Conservation (phyloP, 1,284 basidiomycete genomes). For the Boletus hoseneyae region DNA sequence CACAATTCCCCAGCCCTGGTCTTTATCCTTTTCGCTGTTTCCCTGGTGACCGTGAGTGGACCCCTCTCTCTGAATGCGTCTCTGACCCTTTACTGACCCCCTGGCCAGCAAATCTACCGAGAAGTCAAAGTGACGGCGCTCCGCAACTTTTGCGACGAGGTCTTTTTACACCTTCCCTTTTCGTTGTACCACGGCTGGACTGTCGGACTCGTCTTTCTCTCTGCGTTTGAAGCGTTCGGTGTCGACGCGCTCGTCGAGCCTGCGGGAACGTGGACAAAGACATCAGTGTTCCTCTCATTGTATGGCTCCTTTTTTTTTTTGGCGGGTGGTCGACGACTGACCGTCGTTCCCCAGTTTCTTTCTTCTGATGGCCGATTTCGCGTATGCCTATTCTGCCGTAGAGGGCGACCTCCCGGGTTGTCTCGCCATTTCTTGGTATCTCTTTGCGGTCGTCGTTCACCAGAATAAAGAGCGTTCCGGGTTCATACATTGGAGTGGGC, state of each 20-base stretch:
- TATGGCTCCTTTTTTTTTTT: constrained; percentile 30
- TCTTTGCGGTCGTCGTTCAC: constrained; percentile 84
- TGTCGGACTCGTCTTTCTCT: constrained; percentile 83
- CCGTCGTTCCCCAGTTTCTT: constrained; percentile 56
- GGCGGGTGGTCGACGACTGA: not conserved
- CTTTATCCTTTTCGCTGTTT: constrained; percentile 79
- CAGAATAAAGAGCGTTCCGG: constrained; percentile 46
- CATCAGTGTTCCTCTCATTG: constrained; percentile 85
- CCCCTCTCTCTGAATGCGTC: not conserved
- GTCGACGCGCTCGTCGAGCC: constrained; percentile 65
- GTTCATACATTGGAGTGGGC: constrained; percentile 87
- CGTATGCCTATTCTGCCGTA: constrained; percentile 84
- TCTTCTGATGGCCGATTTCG: constrained; percentile 86
- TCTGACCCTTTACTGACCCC: not conserved
- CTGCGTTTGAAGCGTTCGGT: constrained; percentile 90
- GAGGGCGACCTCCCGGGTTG: constrained; percentile 92
- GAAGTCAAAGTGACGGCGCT: constrained; percentile 77
- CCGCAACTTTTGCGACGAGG: constrained; percentile 67
- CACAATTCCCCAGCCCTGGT: constrained; percentile 61
- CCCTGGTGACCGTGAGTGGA: constrained; percentile 59
- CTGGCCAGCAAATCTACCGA: constrained; percentile 78
- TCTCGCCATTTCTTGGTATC: constrained; percentile 78
- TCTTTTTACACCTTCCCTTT: constrained; percentile 84
- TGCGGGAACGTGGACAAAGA: constrained; percentile 85
- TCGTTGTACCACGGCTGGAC: constrained; percentile 95